Evolutionary conservation across 129 eudicot genomes (phyloP).

Genomic region (Ambrosia trifida): DNA sequence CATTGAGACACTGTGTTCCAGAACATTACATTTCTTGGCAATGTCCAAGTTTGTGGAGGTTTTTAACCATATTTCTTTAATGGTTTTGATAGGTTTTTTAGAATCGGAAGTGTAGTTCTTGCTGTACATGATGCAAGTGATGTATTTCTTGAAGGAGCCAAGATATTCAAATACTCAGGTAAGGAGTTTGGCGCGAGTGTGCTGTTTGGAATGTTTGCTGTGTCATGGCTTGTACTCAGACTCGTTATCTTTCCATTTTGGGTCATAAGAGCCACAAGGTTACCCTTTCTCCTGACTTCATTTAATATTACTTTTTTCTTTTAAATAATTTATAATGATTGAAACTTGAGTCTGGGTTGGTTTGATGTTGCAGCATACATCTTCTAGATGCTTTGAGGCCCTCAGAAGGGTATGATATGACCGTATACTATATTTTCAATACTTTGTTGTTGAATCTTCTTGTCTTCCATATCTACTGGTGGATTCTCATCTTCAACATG

Average conservation of each 20-base stretch:
- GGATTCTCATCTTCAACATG: slow-evolving; percentile 91
- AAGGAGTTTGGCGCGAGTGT: slow-evolving; percentile 75
- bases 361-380: slow-evolving; percentile 49
- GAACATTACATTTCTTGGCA: too few relatives aligned
- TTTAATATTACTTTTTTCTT: neutral
- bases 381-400: slow-evolving; percentile 51
- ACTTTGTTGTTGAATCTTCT: slow-evolving; percentile 77
- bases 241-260: slow-evolving; percentile 74
- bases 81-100: slow-evolving; percentile 52
- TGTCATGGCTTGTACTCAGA: slow-evolving; percentile 73
- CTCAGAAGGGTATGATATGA: slow-evolving; percentile 48
- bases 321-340: neutral
- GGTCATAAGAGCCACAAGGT: slow-evolving; percentile 76
- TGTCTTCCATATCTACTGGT: slow-evolving; percentile 93
- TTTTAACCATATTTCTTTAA: neutral
- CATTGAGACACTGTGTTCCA: neutral
- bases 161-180: slow-evolving; percentile 69
- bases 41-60: slow-evolving; percentile 10
- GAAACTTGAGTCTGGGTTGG: neutral
- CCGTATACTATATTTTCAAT: slow-evolving; percentile 71
- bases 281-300: slow-evolving; percentile 13
- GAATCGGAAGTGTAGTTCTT: slow-evolving; percentile 61
- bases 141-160: slow-evolving; percentile 79
- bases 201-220: slow-evolving; percentile 67
- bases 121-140: slow-evolving; percentile 92